Percentiles rank a stretch among this genome's conserved stretches.
phyloP scores from a whole-genome alignment of 2,329 filamentous ascomycete species.

The Macroventuria anomochaeta region DNA sequence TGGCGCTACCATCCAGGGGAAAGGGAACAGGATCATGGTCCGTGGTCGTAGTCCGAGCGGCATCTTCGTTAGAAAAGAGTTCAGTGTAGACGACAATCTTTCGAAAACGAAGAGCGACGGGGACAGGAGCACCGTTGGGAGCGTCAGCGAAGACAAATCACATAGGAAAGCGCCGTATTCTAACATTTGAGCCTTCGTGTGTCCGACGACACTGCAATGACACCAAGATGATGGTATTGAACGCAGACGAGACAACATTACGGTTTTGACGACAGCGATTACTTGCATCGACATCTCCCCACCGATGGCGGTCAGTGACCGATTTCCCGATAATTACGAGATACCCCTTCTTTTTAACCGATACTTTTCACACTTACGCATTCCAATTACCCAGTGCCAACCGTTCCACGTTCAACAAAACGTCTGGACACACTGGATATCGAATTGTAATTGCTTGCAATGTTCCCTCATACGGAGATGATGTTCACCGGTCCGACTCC shows the following conservation, averaged over 20 bases:
- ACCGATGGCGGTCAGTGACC: neutral
- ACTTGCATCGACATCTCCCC: neutral
- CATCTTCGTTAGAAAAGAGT: conserved; percentile 32
- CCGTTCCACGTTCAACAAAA: no score
- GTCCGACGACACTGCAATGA: neutral
- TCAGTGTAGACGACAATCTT: conserved; percentile 22
- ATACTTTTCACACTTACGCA: neutral
- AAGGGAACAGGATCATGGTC: neutral
- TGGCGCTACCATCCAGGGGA: neutral
- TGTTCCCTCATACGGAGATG: no score
- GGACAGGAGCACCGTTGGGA: conserved; percentile 16
- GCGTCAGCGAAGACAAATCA: conserved; percentile 20
- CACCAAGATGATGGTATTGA: neutral
- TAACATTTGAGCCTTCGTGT: conserved; percentile 18
- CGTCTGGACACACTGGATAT: no score
- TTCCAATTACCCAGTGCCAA: neutral
- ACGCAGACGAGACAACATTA: neutral
- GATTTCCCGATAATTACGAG: neutral
- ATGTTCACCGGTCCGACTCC: no score
- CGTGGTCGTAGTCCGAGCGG: conserved; percentile 20
- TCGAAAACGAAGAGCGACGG: conserved; percentile 14
- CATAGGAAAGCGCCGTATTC: conserved; percentile 22
- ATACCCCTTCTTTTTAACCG: conserved; percentile 2
- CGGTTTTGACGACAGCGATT: neutral
- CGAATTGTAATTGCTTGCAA: no score